A percentile compares a stretch with the other conserved stretches of the same genome.
phyloP scores from a whole-genome alignment of 768 basidiomycete genomes.

The Amanita subjunquillea region DNA sequence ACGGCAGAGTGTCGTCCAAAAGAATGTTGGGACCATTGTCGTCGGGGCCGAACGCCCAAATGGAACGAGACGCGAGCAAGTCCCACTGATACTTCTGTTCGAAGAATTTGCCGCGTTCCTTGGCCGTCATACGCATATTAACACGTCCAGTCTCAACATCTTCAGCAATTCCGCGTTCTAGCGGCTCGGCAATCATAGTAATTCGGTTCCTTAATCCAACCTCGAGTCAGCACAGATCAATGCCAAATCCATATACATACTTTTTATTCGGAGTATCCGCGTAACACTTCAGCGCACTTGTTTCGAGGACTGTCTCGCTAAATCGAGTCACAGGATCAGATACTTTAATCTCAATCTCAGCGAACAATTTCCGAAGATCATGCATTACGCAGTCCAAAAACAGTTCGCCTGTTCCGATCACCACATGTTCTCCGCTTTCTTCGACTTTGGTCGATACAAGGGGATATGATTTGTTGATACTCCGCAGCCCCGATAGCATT shows the following conservation, averaged over 20 bases:
- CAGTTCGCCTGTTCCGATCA: constrained; percentile 94
- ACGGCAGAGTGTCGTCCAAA: constrained; percentile 92
- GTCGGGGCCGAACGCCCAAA: constrained; percentile 99
- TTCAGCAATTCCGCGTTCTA: constrained; percentile 92
- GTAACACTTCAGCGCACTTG: constrained; percentile 95
- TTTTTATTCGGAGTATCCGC: constrained; percentile 99
- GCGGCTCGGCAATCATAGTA: constrained; percentile 98
- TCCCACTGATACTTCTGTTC: constrained; percentile 99
- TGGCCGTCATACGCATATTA: constrained; percentile 89
- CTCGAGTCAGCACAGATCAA: constrained; percentile 8
- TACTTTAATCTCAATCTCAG: constrained; percentile 99
- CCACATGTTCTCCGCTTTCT: constrained; percentile 94
- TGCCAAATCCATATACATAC: constrained; percentile 33
- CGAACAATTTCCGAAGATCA: constrained; percentile 83
- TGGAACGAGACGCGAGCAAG: constrained; percentile 89
- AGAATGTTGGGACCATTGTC: constrained; percentile 91
- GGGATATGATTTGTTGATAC: constrained; percentile 97
- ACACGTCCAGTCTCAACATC: constrained; percentile 92
- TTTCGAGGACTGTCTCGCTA: constrained; percentile 96
- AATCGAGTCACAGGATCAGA: constrained; percentile 98
- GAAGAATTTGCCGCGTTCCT: constrained; percentile 93
- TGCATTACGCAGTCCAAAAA: constrained; percentile 97
- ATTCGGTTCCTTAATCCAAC: constrained; percentile 71
- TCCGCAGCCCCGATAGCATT: constrained; percentile 94
- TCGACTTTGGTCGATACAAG: constrained; percentile 93